Evolutionary conservation across 495 filamentous ascomycete genomes (phyloP), one percentile per base, ranked within the genome.

Genomic region (Halenospora varia): DNA sequence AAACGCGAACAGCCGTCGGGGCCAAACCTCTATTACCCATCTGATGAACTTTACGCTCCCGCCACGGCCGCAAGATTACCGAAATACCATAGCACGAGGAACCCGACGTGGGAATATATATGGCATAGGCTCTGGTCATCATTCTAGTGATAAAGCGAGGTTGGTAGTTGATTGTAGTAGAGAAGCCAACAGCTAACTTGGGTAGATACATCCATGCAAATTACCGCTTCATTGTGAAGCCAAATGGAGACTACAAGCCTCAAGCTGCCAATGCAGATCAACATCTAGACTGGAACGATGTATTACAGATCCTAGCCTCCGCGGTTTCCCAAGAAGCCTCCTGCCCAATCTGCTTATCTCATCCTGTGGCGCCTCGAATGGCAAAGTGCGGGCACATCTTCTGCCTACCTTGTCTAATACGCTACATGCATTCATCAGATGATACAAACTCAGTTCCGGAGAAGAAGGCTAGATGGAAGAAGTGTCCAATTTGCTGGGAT

Each of bases 331-430:
- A 98, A 71, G 78, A 82, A 29, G 81, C 93, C 2, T 88, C 86
- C 29, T 98, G 94, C 69, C 94, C 94, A 0, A 97, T 98, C 45
- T 98, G 94, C 66, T 75, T 98, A 20, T 96, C 88, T 1, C 59
- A 64, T 10, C 93, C 94, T 0, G 90, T 96, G 4, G 94, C 94
- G 2, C 93, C 94, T 24, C 87, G 95, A 55, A 98, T 98, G 94
- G 92, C 94, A 41, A 92, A 88, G 63, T 98, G 94, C 68, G 94
- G 94, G 13, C 94, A 98, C 68, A 96, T 98, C 23, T 97, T 97
- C 67, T 98, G 94, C 70, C 77, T 97, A 42, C 88, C 94, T 11
- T 98, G 94, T 70, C 75, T 97, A 35, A 87, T 97, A 53, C 88
- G 94, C 42, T 98, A 95, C 67, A 97, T 98, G 93, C 90, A 95